Percentiles rank a stretch among this genome's conserved stretches.
phyloP scores from a whole-genome alignment of 1,284 basidiomycete species.

The Sporisorium sorghi region DNA sequence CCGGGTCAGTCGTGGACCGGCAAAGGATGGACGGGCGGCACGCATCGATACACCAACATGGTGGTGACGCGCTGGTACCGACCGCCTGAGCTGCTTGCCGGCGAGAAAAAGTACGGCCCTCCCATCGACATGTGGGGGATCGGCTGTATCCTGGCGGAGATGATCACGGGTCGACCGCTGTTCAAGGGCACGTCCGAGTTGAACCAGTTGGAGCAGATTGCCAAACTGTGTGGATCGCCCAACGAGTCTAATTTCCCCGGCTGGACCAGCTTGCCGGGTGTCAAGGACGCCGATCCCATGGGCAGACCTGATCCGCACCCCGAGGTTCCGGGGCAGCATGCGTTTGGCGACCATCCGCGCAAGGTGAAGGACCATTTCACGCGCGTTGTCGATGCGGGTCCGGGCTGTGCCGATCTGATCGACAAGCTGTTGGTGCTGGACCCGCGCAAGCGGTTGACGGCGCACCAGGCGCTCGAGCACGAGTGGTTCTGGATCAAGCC shows the following conservation, averaged over 20 bases:
- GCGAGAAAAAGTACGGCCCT: slow-evolving; percentile 86
- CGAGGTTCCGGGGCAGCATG: slow-evolving; percentile 51
- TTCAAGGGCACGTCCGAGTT: slow-evolving; percentile 87
- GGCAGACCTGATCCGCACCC: slow-evolving; percentile 60
- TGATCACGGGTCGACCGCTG: slow-evolving; percentile 89
- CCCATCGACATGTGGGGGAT: slow-evolving; percentile 99
- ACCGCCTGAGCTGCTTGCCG: slow-evolving; percentile 92
- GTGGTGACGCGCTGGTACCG: slow-evolving; percentile 99
- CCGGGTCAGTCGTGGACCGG: slow-evolving; percentile 57
- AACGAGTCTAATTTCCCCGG: slow-evolving; percentile 81
- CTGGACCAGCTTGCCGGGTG: slow-evolving; percentile 74
- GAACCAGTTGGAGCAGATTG: slow-evolving; percentile 90
- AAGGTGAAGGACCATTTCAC: slow-evolving; percentile 54
- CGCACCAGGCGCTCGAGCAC: slow-evolving; percentile 63
- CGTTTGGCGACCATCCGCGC: slow-evolving; percentile 57
- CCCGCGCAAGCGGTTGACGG: slow-evolving; percentile 63
- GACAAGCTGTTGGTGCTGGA: slow-evolving; percentile 64
- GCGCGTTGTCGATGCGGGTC: slow-evolving; percentile 48
- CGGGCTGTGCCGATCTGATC: slow-evolving; percentile 63
- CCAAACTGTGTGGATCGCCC: slow-evolving; percentile 86
- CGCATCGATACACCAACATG: slow-evolving; percentile 86
- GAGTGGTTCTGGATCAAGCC: slow-evolving; percentile 67
- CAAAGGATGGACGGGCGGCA: slow-evolving; percentile 59
- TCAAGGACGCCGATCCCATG: slow-evolving; percentile 63
- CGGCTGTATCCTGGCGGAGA: slow-evolving; percentile 95